A percentile compares a stretch with the other conserved stretches of the same genome.
Conservation (phyloP, 169 alveolate genomes). For the Miamiensis avidus region DNA sequence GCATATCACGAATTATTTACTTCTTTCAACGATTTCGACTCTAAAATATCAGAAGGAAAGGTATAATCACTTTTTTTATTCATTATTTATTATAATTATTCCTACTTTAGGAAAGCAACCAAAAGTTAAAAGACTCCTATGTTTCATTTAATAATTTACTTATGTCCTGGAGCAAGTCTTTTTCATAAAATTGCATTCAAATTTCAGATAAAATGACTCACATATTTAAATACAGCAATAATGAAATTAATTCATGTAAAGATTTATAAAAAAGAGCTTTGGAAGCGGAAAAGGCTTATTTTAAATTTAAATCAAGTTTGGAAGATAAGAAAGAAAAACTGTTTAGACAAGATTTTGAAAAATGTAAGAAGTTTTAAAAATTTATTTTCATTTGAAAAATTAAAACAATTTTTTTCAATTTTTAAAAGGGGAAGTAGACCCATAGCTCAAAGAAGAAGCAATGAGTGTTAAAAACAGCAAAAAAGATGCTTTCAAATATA, state of each 20-base stretch:
- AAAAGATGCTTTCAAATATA: not conserved
- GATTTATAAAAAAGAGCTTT: not conserved
- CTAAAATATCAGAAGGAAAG: not conserved
- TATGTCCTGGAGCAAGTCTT: not conserved
- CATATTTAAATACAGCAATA: too few species aligned
- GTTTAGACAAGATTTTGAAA: not conserved
- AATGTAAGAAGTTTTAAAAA: too few species aligned
- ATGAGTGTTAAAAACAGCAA: not conserved
- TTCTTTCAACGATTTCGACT: not conserved
- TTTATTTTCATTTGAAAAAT: too few species aligned
- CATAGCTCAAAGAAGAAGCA: not conserved
- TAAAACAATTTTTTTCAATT: too few species aligned
- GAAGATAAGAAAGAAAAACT: not conserved
- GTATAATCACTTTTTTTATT: not conserved
- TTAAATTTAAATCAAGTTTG: not conserved
- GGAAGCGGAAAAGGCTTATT: not conserved
- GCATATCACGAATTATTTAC: not conserved
- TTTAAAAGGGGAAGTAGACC: not conserved
- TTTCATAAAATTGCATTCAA: not conserved
- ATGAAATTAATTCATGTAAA: not conserved
- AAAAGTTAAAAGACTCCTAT: not conserved
- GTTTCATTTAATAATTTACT: not conserved
- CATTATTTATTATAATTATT: too few species aligned
- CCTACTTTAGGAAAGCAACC: not conserved
- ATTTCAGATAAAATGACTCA: not conserved